Evolutionary conservation across 352 stramenopile genomes (phyloP).

Genomic region (Globisporangium iwayamae): DNA sequence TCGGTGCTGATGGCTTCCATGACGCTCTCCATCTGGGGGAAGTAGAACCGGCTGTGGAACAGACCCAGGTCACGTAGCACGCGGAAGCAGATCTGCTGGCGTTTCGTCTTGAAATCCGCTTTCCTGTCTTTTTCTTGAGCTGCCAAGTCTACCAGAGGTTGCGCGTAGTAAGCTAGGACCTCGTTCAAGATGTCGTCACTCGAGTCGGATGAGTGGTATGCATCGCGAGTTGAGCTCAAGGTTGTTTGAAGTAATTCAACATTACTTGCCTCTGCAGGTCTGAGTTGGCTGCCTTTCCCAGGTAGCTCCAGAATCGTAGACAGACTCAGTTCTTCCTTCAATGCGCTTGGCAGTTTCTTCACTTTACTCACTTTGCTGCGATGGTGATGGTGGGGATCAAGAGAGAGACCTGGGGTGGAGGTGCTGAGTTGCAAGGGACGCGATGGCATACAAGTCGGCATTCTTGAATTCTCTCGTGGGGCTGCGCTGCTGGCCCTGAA

Average conservation of each 20-base stretch:
- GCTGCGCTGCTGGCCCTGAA: background rate
- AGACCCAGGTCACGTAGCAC: conserved; percentile 51
- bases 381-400: background rate
- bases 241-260: too few relatives aligned
- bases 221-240: background rate
- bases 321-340: conserved; percentile 2
- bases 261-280: background rate
- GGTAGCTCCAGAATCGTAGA: conserved; percentile 12
- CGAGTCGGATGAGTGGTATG: background rate
- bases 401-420: background rate
- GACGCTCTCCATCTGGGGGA: conserved; percentile 35
- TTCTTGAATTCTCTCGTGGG: background rate
- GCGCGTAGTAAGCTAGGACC: conserved; percentile 8
- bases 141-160: background rate
- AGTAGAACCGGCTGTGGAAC: conserved; percentile 55
- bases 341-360: background rate
- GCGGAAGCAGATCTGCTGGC: conserved; percentile 25
- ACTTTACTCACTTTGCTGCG: background rate
- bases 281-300: background rate
- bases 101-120: conserved; percentile 5
- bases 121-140: background rate
- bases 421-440: background rate
- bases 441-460: background rate
- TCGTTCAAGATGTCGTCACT: background rate
- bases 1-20: conserved; percentile 19